These are phyloP conservation scores for Podila horticola DNA, from an alignment of 192 early-diverging fungal genomes.

Conservation along the genomic window DNA sequence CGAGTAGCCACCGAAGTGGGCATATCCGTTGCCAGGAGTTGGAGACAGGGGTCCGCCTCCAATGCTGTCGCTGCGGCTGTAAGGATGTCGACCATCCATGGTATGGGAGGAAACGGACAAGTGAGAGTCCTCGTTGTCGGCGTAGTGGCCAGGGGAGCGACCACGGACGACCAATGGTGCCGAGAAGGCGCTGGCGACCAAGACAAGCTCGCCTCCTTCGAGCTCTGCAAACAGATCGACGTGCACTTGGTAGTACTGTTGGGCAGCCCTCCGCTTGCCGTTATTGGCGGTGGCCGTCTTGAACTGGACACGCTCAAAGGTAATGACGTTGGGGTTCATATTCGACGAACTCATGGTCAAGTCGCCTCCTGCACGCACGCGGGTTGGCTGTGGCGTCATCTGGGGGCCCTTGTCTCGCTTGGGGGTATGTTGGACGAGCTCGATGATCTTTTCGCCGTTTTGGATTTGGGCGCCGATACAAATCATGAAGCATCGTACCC, in stretches of 20 bases:
- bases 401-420: constrained; percentile 97
- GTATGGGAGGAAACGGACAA: not conserved
- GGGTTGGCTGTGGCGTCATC: constrained; percentile 68
- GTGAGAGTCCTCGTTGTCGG: constrained; percentile 62
- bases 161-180: constrained; percentile 92
- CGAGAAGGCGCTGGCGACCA: constrained; percentile 79
- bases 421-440: constrained; percentile 87
- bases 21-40: constrained; percentile 24
- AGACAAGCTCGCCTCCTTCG: constrained; percentile 60
- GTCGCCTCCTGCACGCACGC: constrained; percentile 68
- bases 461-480: constrained; percentile 83
- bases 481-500: constrained; percentile 77
- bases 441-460: constrained; percentile 78
- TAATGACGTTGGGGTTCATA: constrained; percentile 64
- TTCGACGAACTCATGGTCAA: constrained; percentile 49
- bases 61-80: constrained; percentile 38
- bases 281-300: constrained; percentile 97
- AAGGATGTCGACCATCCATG: not conserved
- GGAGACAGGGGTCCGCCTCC: constrained; percentile 9
- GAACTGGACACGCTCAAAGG: constrained; percentile 97
- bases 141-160: constrained; percentile 94
- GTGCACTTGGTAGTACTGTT: constrained; percentile 91
- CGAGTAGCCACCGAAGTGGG: constrained; percentile 28
- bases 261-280: constrained; percentile 90
- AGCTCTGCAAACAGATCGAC: constrained; percentile 82